phyloP scores from a whole-genome alignment of 83 land plant genomes.

The Isoetes engelmannii region DNA sequence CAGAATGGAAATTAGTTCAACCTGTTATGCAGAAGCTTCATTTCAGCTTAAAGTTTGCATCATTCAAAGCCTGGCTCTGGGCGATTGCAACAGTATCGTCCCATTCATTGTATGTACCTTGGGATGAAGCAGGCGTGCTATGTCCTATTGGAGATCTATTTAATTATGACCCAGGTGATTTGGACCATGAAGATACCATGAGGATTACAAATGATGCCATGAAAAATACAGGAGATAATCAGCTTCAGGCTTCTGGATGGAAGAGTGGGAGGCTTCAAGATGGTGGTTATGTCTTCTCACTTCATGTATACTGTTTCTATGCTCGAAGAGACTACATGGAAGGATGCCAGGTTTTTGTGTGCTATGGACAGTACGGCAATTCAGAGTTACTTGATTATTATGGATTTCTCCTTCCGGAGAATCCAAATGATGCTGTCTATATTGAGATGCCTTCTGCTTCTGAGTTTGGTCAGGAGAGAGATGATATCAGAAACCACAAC shows the following conservation, averaged over 20 bases:
- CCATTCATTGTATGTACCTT: conserved; percentile 75
- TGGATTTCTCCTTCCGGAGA: conserved; percentile 66
- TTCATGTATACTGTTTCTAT: conserved; percentile 72
- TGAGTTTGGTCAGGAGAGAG: conserved; percentile 7
- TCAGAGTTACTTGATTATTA: conserved; percentile 94
- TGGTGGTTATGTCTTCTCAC: conserved; percentile 56
- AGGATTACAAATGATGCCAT: not conserved
- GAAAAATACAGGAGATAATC: conserved; percentile 9
- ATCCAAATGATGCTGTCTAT: conserved; percentile 79
- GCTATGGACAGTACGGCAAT: conserved; percentile 85
- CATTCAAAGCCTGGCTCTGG: conserved; percentile 91
- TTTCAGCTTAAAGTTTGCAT: conserved; percentile 44
- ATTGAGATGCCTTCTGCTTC: conserved; percentile 9
- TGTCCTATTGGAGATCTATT: conserved; percentile 93
- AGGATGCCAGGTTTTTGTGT: conserved; percentile 76
- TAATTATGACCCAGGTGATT: conserved; percentile 39
- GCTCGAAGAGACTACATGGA: conserved; percentile 58
- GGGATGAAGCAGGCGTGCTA: conserved; percentile 92
- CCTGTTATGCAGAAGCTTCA: conserved; percentile 41
- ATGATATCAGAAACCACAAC: not conserved
- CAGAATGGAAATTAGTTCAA: conserved; percentile 54
- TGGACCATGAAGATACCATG: not conserved
- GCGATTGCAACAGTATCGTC: conserved; percentile 86
- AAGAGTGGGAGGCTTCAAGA: conserved; percentile 51
- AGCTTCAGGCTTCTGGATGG: conserved; percentile 10